phyloP scores from a whole-genome alignment of 176 grass and related monocot species.

The Triticum monococcum region DNA sequence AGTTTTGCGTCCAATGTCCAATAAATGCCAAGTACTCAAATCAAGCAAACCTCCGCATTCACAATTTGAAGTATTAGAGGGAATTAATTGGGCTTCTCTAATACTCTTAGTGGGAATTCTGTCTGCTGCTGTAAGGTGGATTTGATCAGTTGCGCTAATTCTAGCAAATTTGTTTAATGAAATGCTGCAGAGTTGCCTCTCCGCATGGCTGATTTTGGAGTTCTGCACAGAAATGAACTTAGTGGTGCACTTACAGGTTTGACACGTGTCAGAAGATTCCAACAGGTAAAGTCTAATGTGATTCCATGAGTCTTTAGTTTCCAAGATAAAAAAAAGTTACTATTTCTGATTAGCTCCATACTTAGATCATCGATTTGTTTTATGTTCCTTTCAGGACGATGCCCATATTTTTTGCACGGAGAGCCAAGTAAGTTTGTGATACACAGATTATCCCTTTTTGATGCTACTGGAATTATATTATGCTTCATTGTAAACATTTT shows the following conservation, averaged over 20 bases:
- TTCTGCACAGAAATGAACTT: conserved; percentile 92
- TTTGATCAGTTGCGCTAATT: neutral
- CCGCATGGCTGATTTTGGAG: conserved; percentile 96
- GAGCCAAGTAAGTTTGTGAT: conserved; percentile 70
- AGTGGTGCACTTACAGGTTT: conserved; percentile 98
- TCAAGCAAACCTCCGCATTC: neutral
- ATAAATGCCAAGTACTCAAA: neutral
- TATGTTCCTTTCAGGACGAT: conserved; percentile 68
- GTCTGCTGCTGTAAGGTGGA: neutral
- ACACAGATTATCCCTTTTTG: neutral
- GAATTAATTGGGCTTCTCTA: neutral
- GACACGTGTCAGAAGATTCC: conserved; percentile 98
- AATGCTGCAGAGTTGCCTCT: conserved; percentile 85
- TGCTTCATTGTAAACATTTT: neutral
- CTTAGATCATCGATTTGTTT: neutral
- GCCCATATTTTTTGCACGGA: conserved; percentile 98
- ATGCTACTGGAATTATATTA: neutral
- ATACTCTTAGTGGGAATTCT: neutral
- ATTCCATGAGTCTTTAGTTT: conserved; percentile 3
- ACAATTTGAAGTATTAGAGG: neutral
- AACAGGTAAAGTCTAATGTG: conserved; percentile 66
- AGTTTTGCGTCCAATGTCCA: neutral
- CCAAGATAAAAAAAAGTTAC: neutral
- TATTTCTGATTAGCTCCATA: neutral
- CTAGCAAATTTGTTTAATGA: neutral